phyloP scores from a whole-genome alignment of 2,329 filamentous ascomycete species.

The Sarocladium strictum region DNA sequence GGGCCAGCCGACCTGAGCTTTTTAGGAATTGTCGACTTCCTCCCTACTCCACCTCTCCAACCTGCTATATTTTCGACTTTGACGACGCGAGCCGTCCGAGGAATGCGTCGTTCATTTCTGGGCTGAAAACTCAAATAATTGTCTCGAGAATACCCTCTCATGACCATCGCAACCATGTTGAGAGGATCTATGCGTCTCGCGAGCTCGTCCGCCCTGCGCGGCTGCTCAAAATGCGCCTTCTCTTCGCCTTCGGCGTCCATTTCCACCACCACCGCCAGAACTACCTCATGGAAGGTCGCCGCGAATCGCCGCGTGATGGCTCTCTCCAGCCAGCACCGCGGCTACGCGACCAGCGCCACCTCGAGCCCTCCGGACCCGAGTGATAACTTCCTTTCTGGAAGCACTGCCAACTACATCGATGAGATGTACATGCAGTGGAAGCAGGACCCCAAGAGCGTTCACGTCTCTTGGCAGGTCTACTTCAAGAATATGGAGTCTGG shows the following conservation, averaged over 20 bases:
- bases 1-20: background rate
- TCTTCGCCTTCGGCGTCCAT: slow-evolving; percentile 33
- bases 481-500: slow-evolving; percentile 99
- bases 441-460: slow-evolving; percentile 84
- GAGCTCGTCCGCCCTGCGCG: slow-evolving; percentile 55
- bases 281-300: slow-evolving; percentile 38
- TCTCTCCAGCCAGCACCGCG: slow-evolving; percentile 39
- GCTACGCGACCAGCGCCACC: slow-evolving; percentile 48
- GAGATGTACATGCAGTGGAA: slow-evolving; percentile 99
- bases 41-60: background rate
- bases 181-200: slow-evolving; percentile 61
- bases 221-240: slow-evolving; percentile 41
- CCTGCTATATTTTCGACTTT: background rate
- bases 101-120: slow-evolving; percentile 10
- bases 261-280: slow-evolving; percentile 32
- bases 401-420: slow-evolving; percentile 97
- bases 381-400: slow-evolving; percentile 94
- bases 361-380: slow-evolving; percentile 66
- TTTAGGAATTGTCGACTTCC: background rate
- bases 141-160: slow-evolving; percentile 11
- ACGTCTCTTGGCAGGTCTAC: slow-evolving; percentile 98
- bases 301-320: slow-evolving; percentile 44
- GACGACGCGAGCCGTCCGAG: slow-evolving; percentile 10
- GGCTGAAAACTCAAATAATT: background rate
- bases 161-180: slow-evolving; percentile 55